Evolutionary conservation across 805 yeast genomes (phyloP).

Genomic region (Starmera amethionina): DNA sequence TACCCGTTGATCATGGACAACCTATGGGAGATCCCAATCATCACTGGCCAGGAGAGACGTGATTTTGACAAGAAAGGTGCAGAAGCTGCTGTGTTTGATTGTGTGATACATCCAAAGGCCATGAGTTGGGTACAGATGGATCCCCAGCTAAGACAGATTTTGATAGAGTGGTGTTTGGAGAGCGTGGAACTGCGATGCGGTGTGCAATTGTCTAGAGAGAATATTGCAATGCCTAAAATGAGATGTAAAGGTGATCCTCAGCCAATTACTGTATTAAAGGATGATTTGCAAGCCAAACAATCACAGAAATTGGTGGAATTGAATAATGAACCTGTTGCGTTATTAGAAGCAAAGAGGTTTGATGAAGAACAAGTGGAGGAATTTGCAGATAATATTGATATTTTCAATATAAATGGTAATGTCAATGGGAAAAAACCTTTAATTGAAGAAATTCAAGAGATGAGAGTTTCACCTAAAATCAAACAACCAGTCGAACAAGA

Average conservation of each 20-base stretch:
- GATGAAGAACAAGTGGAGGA: slow-evolving; percentile 14
- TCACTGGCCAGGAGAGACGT: slow-evolving; percentile 45
- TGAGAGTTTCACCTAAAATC: slow-evolving; percentile 8
- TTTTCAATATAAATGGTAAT: slow-evolving; percentile 4
- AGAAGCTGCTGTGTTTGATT: slow-evolving; percentile 61
- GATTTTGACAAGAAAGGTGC: slow-evolving; percentile 65
- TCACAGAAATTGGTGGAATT: slow-evolving; percentile 22
- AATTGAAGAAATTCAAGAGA: slow-evolving; percentile 43
- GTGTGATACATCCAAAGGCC: slow-evolving; percentile 60
- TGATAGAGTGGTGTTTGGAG: slow-evolving; percentile 80
- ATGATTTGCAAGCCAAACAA: slow-evolving; percentile 28
- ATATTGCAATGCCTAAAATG: slow-evolving; percentile 60
- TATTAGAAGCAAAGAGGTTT: slow-evolving; percentile 31
- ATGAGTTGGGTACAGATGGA: slow-evolving; percentile 53
- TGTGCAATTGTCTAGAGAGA: slow-evolving; percentile 49
- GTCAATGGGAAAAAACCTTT: slow-evolving; percentile 25
- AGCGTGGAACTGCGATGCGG: slow-evolving; percentile 52
- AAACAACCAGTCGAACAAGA: slow-evolving; percentile 2
- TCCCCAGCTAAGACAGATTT: slow-evolving; percentile 48
- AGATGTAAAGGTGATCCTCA: slow-evolving; percentile 54
- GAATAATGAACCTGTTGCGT: slow-evolving; percentile 31
- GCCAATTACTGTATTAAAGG: slow-evolving; percentile 35
- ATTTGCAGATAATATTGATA: slow-evolving; percentile 13
- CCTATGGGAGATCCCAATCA: slow-evolving; percentile 81
- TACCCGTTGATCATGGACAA: slow-evolving; percentile 57